Evolutionary conservation across 2,329 filamentous ascomycete genomes (phyloP).

Genomic region (Fusarium sp.): DNA sequence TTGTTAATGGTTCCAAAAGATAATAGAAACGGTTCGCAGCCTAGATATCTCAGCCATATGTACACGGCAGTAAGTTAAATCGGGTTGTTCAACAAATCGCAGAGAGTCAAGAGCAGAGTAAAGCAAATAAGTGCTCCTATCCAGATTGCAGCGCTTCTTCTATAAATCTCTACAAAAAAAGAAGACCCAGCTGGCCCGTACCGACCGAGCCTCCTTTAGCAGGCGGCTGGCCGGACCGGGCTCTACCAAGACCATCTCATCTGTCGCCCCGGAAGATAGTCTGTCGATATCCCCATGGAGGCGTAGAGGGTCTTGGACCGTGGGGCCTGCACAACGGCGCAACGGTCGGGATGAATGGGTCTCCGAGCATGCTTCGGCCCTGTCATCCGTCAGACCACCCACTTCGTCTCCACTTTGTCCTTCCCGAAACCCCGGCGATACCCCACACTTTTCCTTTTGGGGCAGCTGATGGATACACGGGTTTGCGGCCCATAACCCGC

Average conservation of each 20-base stretch:
- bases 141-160: slow-evolving; percentile 33
- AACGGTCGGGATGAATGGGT: slow-evolving; percentile 38
- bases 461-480: slow-evolving; percentile 39
- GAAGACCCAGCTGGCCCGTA: slow-evolving; percentile 12
- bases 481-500: slow-evolving; percentile 40
- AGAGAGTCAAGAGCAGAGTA: slow-evolving; percentile 14
- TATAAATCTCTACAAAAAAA: slow-evolving; percentile 33
- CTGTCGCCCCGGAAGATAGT: slow-evolving; percentile 23
- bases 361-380: slow-evolving; percentile 45
- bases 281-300: slow-evolving; percentile 26
- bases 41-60: slow-evolving; percentile 25
- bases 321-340: slow-evolving; percentile 20
- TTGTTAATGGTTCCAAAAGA: slow-evolving; percentile 23
- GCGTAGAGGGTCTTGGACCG: slow-evolving; percentile 21
- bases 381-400: slow-evolving; percentile 45
- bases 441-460: slow-evolving; percentile 42
- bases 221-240: slow-evolving; percentile 45
- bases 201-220: slow-evolving; percentile 22
- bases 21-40: neutral
- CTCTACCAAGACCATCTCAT: slow-evolving; percentile 36
- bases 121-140: slow-evolving; percentile 9
- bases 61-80: slow-evolving; percentile 13
- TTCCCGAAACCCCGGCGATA: slow-evolving; percentile 47
- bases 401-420: too few species aligned
- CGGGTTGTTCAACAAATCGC: slow-evolving; percentile 9